A percentile compares a stretch with the other conserved stretches of the same genome.
Evolutionary conservation across 768 basidiomycete species (phyloP).

Genomic region (Amanita muscaria): DNA sequence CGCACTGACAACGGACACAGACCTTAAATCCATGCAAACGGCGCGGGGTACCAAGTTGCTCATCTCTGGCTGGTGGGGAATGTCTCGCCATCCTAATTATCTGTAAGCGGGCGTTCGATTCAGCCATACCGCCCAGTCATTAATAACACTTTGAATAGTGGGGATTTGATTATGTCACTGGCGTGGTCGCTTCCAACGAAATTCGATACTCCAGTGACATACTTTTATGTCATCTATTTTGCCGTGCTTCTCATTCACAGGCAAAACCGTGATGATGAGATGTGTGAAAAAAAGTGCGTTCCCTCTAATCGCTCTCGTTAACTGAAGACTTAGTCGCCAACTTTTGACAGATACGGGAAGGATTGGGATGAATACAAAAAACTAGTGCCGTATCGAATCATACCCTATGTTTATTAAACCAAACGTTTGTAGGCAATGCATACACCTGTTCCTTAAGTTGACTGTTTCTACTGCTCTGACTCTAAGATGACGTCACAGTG

Average conservation of each 20-base stretch:
- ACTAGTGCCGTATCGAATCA: slow-evolving; percentile 76
- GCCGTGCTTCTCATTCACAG: slow-evolving; percentile 83
- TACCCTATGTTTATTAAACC: slow-evolving; percentile 69
- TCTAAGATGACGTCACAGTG: too few species aligned
- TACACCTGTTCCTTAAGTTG: too few species aligned
- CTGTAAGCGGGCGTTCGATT: slow-evolving; percentile 37
- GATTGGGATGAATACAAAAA: slow-evolving; percentile 91
- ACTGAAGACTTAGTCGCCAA: not conserved
- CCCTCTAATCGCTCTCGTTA: not conserved
- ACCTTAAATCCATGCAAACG: slow-evolving; percentile 72
- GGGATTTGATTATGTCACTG: slow-evolving; percentile 81
- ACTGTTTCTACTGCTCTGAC: too few species aligned
- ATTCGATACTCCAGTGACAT: slow-evolving; percentile 87
- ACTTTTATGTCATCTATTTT: slow-evolving; percentile 92
- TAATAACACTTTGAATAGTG: slow-evolving; percentile 31
- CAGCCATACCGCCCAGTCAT: not conserved
- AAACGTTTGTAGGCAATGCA: too few species aligned
- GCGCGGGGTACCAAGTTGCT: slow-evolving; percentile 83
- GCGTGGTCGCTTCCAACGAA: slow-evolving; percentile 94
- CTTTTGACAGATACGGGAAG: slow-evolving; percentile 66
- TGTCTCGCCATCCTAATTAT: slow-evolving; percentile 90
- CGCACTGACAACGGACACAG: slow-evolving; percentile 28
- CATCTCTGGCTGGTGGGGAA: slow-evolving; percentile 97
- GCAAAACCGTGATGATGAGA: slow-evolving; percentile 85
- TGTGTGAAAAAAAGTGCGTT: slow-evolving; percentile 78